phyloP scores from a whole-genome alignment of 2,329 filamentous ascomycete species.

The Shiraia sp. region DNA sequence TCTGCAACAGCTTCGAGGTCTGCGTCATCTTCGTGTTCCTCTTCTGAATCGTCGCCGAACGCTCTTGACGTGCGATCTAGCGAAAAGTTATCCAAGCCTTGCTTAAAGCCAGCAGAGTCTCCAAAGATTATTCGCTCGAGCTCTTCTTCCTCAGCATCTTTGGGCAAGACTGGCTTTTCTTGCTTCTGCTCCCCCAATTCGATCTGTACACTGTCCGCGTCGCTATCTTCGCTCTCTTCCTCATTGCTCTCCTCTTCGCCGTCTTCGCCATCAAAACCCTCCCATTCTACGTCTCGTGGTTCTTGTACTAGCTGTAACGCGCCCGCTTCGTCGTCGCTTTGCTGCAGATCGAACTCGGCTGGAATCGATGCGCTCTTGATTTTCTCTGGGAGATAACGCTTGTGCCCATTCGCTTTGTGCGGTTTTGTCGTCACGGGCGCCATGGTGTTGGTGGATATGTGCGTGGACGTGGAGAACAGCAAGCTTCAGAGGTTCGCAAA shows the following conservation, averaged over 20 bases:
- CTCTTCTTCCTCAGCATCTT: slow-evolving; percentile 82
- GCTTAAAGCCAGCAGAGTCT: slow-evolving; percentile 78
- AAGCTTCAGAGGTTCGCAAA: slow-evolving; percentile 16
- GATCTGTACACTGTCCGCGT: slow-evolving; percentile 26
- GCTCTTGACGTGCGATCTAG: slow-evolving; percentile 45
- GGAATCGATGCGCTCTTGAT: slow-evolving; percentile 10
- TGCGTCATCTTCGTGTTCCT: slow-evolving; percentile 52
- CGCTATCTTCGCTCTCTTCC: slow-evolving; percentile 12
- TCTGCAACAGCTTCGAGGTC: slow-evolving; percentile 71
- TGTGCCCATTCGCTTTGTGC: slow-evolving; percentile 23
- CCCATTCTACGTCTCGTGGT: slow-evolving; percentile 25
- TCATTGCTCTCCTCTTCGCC: slow-evolving; percentile 5
- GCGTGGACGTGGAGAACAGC: slow-evolving; percentile 10
- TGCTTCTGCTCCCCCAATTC: slow-evolving; percentile 22
- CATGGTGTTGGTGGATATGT: slow-evolving; percentile 26
- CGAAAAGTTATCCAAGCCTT: slow-evolving; percentile 67
- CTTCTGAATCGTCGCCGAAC: slow-evolving; percentile 39
- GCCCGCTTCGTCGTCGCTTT: slow-evolving; percentile 26
- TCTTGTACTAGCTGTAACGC: slow-evolving; percentile 25
- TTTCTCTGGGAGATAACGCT: slow-evolving; percentile 25
- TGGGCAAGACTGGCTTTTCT: slow-evolving; percentile 54
- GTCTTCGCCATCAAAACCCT: slow-evolving; percentile 28
- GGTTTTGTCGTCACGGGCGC: slow-evolving; percentile 29
- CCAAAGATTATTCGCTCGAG: slow-evolving; percentile 89
- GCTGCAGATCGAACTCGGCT: slow-evolving; percentile 21